Base-by-base conservation (phyloP, 768 basidiomycete genomes). In the Tricholoma bakamatsutake region DNA sequence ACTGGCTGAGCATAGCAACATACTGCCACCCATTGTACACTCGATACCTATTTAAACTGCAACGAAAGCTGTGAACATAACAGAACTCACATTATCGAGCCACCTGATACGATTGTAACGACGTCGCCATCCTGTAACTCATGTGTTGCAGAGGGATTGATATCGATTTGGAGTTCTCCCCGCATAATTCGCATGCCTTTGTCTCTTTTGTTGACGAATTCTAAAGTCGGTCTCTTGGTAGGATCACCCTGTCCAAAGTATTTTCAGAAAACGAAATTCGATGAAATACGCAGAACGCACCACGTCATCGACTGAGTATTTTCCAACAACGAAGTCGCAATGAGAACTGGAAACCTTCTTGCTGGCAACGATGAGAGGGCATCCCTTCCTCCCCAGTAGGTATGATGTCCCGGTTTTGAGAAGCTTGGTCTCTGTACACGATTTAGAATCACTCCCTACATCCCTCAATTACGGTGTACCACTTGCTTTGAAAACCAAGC, bases 271-370 rank as follows among this genome's bases (percentile, higher is more conserved):
- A 50, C 18, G 24, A 24, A n/a, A 15, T 15, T 15, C n/a, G 12
- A n/a, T 15, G 54, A 57, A 7, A 17, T 57, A 43, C 34, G 11
- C n/a, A 13, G 47, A 18, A 73, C 85, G 56, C 63, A 89, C 88
- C 56, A 76, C 75, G 56, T 88, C 77, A 37, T 82, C 80, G 12
- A 64, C 59, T 1, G 78, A 68, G 53, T 76, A 85, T 3, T 70
- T 58, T 1, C 76, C 83, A 3, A 90, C 83, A 5, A 71, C 69
- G 54, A 91, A 79, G 48, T 75, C 68, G 48, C 80, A 82, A 59
- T 88, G 84, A 18, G 80, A 71, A 28, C 77, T 74, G 0, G 88
- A 90, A 46, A 92, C 75, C 64, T 81, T 85, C 63, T 83, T 83
- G 70, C 75, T 77, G 56, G 78, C 78, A 46, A 90, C 69, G 4